Evolutionary conservation across 768 basidiomycete genomes (phyloP).

Genomic region (Infundibulicybe gibba): DNA sequence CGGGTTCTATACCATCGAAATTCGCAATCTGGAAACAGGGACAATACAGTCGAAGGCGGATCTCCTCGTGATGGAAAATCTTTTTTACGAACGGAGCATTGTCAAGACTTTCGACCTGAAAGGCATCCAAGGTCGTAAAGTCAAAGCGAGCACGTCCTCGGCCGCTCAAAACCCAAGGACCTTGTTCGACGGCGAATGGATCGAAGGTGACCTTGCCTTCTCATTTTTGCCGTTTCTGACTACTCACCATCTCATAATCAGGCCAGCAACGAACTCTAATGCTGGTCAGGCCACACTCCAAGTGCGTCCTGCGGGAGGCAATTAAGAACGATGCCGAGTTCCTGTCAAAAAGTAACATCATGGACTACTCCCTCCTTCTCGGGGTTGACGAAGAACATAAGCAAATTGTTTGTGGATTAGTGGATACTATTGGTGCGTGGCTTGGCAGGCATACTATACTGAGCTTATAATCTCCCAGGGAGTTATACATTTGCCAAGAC

Average conservation of each 20-base stretch:
- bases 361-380: slow-evolving; percentile 83
- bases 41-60: slow-evolving; percentile 65
- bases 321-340: slow-evolving; percentile 71
- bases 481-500: slow-evolving; percentile 87
- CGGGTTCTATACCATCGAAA: slow-evolving; percentile 79
- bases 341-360: slow-evolving; percentile 71
- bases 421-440: slow-evolving; percentile 71
- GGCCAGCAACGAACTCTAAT: slow-evolving; percentile 65
- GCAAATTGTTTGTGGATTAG: slow-evolving; percentile 73
- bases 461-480: slow-evolving; percentile 31
- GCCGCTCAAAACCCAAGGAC: slow-evolving; percentile 45
- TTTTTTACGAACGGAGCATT: slow-evolving; percentile 70
- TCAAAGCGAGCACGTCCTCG: slow-evolving; percentile 42
- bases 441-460: neutral
- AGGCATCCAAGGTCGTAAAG: slow-evolving; percentile 76
- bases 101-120: slow-evolving; percentile 78
- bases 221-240: neutral
- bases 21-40: slow-evolving; percentile 69
- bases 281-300: slow-evolving; percentile 70
- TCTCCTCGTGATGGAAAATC: slow-evolving; percentile 81
- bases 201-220: slow-evolving; percentile 49
- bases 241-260: slow-evolving; percentile 14
- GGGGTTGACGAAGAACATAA: slow-evolving; percentile 66
- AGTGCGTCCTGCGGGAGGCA: slow-evolving; percentile 66
- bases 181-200: slow-evolving; percentile 82